Conservation (phyloP, 2,329 filamentous ascomycete genomes). For the Colletotrichum incanum region DNA sequence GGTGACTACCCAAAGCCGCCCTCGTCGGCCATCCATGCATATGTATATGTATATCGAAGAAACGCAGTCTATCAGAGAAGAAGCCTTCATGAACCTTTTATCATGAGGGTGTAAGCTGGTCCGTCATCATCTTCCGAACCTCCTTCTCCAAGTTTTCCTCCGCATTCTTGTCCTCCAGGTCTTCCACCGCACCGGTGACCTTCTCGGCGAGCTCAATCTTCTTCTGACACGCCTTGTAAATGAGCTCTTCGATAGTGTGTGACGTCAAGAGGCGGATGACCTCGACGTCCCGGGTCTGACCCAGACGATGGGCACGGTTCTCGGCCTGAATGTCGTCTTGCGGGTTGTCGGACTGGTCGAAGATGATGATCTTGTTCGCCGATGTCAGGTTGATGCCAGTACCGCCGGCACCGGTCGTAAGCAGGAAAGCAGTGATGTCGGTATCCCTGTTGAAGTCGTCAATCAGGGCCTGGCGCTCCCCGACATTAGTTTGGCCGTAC, state of each 20-base stretch:
- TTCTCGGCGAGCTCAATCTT: conserved; percentile 89
- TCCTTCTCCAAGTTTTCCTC: conserved; percentile 59
- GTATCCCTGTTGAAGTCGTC: conserved; percentile 86
- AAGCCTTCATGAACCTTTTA: background rate
- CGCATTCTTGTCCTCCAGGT: conserved; percentile 48
- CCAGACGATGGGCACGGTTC: conserved; percentile 95
- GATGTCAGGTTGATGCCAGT: conserved; percentile 96
- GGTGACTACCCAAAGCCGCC: background rate
- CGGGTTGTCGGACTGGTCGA: conserved; percentile 97
- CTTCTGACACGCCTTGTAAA: conserved; percentile 90
- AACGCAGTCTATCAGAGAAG: too few species aligned
- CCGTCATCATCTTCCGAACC: conserved; percentile 61
- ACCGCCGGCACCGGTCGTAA: conserved; percentile 95
- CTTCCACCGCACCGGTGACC: conserved; percentile 62
- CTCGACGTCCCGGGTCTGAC: conserved; percentile 91
- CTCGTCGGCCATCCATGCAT: background rate
- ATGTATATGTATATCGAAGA: background rate
- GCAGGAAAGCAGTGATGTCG: conserved; percentile 89
- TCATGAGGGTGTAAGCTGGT: conserved; percentile 57
- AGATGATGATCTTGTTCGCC: conserved; percentile 98
- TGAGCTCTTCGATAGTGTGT: conserved; percentile 92
- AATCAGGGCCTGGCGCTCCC: conserved; percentile 88
- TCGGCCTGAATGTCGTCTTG: conserved; percentile 99
- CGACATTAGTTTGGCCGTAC: conserved; percentile 86
- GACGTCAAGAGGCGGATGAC: conserved; percentile 87